Conservation (phyloP, 345 rosid genomes). For the Gossypium rotundifolium region DNA sequence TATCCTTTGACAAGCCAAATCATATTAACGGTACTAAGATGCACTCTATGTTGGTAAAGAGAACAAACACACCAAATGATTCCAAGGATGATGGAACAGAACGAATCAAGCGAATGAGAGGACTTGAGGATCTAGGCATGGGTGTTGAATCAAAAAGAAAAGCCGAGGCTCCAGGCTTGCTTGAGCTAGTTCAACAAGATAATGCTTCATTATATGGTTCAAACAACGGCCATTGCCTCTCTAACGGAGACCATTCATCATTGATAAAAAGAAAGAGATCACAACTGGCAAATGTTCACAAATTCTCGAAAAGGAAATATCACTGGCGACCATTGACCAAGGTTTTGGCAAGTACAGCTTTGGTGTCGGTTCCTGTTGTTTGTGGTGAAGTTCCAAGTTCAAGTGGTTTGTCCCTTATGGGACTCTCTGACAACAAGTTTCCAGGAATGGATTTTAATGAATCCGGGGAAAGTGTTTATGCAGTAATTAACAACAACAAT, state of each 20-base stretch:
- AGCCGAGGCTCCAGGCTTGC: constrained; percentile 27
- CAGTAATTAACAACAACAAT: constrained; percentile 14
- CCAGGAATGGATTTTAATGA: constrained; percentile 50
- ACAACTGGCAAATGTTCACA: constrained; percentile 48
- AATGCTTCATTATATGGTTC: constrained; percentile 29
- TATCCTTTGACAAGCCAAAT: constrained; percentile 61
- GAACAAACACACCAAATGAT: constrained; percentile 89
- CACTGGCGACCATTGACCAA: constrained; percentile 77
- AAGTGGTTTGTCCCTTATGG: constrained; percentile 38
- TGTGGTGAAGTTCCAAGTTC: constrained; percentile 59
- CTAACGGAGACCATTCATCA: constrained; percentile 42
- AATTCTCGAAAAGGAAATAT: constrained; percentile 58
- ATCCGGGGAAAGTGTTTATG: constrained; percentile 43
- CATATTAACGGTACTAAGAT: constrained; percentile 35
- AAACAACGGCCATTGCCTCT: constrained; percentile 31
- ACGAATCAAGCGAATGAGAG: constrained; percentile 95
- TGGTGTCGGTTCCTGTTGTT: constrained; percentile 66
- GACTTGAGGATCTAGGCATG: constrained; percentile 85
- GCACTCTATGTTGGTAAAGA: constrained; percentile 46
- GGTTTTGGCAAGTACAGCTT: constrained; percentile 81
- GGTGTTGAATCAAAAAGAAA: constrained; percentile 41
- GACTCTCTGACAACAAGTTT: constrained; percentile 49
- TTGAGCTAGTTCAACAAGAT: constrained; percentile 33
- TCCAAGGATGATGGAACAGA: constrained; percentile 95
- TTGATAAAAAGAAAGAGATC: constrained; percentile 61